Conservation (phyloP, 176 grass and related monocot species). For the Tillandsia fasciculata region DNA sequence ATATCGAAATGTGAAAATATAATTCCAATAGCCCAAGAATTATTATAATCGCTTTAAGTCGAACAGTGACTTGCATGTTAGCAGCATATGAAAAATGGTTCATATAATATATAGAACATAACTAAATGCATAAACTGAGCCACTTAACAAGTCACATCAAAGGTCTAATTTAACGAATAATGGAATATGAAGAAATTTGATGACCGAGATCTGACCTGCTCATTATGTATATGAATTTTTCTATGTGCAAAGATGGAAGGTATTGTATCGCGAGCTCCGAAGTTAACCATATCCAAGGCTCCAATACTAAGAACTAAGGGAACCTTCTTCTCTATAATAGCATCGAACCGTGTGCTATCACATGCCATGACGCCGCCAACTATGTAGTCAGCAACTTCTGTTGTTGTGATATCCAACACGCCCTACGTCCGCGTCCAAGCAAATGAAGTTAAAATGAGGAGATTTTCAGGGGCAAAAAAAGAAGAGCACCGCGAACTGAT, state of each 20-base stretch:
- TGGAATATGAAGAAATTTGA: slow-evolving; percentile 6
- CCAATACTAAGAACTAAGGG: slow-evolving; percentile 90
- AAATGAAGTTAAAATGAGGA: slow-evolving; percentile 17
- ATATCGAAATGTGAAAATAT: neutral
- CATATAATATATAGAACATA: too few relatives aligned
- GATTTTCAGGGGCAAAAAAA: neutral
- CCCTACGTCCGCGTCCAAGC: slow-evolving; percentile 45
- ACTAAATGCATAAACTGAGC: neutral
- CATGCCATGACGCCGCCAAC: slow-evolving; percentile 90
- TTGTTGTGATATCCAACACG: slow-evolving; percentile 88
- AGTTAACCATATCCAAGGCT: slow-evolving; percentile 96
- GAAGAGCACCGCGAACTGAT: neutral
- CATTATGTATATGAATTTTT: slow-evolving; percentile 87
- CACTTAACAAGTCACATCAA: neutral
- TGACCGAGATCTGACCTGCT: slow-evolving; percentile 54
- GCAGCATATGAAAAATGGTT: too few relatives aligned
- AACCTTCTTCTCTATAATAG: slow-evolving; percentile 59
- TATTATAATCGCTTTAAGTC: too few relatives aligned
- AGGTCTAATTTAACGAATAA: slow-evolving; percentile 8
- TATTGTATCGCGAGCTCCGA: slow-evolving; percentile 69
- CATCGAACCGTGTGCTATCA: slow-evolving; percentile 68
- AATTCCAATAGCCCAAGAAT: neutral
- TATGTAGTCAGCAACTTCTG: slow-evolving; percentile 88
- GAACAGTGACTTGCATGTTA: too few relatives aligned
- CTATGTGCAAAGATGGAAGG: slow-evolving; percentile 59